Conservation (phyloP, 169 alveolate species). For the Plasmodium malariae region DNA sequence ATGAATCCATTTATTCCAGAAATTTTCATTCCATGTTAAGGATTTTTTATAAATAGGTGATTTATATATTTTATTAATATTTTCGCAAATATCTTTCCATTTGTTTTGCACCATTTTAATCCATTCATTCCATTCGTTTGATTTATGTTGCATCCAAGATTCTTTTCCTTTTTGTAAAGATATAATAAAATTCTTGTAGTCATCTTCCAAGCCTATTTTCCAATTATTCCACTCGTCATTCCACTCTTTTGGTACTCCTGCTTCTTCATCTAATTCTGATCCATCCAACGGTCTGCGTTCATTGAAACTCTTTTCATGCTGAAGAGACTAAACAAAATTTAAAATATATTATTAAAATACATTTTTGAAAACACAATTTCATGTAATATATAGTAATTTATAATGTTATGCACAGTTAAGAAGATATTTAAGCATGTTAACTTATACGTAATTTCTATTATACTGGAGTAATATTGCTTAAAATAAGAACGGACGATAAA, state of each 20-base stretch:
- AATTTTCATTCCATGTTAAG: not conserved
- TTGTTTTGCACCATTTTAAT: not conserved
- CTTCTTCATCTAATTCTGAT: not conserved
- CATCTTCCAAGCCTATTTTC: not conserved
- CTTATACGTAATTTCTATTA: conserved; percentile 3
- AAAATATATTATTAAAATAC: not conserved
- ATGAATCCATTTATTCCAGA: not conserved
- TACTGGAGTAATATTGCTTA: conserved; percentile 1
- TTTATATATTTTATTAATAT: not conserved
- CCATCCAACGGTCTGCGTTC: not conserved
- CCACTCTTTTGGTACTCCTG: not conserved
- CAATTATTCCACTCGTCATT: not conserved
- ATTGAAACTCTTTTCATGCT: not conserved
- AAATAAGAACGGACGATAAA: not conserved
- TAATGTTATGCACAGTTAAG: conserved; percentile 3
- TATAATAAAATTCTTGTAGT: not conserved
- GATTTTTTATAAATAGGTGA: not conserved
- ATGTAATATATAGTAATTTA: not conserved
- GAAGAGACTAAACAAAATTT: conserved; percentile 18
- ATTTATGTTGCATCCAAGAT: not conserved
- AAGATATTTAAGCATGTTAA: not conserved
- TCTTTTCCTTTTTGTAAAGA: not conserved
- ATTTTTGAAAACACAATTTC: too few relatives aligned
- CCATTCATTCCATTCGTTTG: conserved; percentile 12
- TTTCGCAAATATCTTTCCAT: not conserved